These are phyloP conservation scores for Vanrija pseudolonga DNA, from an alignment of 1,284 basidiomycete species.

Conservation along the genomic window DNA sequence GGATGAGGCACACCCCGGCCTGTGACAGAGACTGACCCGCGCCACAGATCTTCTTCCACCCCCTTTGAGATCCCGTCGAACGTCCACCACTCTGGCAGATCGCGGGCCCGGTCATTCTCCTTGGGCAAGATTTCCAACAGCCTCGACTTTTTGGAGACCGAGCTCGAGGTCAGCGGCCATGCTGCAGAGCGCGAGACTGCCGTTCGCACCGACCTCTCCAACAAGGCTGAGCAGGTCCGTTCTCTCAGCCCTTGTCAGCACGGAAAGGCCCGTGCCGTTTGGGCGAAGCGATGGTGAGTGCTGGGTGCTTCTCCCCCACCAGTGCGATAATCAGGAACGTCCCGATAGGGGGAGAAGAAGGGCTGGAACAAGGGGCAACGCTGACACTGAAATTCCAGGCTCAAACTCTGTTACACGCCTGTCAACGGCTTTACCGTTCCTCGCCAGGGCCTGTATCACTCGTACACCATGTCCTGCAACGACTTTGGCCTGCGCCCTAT, in stretches of 20 bases:
- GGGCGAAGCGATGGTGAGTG: conserved; percentile 42
- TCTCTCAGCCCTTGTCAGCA: conserved; percentile 25
- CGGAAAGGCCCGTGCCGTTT: conserved; percentile 34
- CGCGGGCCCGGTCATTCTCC: conserved; percentile 19
- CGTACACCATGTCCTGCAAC: conserved; percentile 77
- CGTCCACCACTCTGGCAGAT: conserved; percentile 3
- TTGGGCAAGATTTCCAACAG: conserved; percentile 17
- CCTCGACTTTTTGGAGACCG: conserved; percentile 18
- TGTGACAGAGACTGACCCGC: neutral
- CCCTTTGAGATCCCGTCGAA: conserved; percentile 15
- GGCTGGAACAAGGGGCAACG: neutral
- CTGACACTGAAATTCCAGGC: conserved; percentile 18
- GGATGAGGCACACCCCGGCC: neutral
- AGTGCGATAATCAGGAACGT: too few relatives aligned
- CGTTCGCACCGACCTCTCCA: conserved; percentile 25
- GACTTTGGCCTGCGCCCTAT: conserved; percentile 58
- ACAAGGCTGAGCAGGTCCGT: conserved; percentile 17
- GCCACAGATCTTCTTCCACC: conserved; percentile 10
- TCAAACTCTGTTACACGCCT: conserved; percentile 34
- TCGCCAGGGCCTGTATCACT: conserved; percentile 86
- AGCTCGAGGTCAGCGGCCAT: conserved; percentile 23
- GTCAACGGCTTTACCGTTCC: conserved; percentile 51
- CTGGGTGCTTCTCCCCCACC: neutral
- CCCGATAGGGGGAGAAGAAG: neutral
- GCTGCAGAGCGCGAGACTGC: conserved; percentile 28